These are phyloP conservation scores for Collybiopsis luxurians DNA, from an alignment of 768 basidiomycete genomes.

Conservation along the genomic window DNA sequence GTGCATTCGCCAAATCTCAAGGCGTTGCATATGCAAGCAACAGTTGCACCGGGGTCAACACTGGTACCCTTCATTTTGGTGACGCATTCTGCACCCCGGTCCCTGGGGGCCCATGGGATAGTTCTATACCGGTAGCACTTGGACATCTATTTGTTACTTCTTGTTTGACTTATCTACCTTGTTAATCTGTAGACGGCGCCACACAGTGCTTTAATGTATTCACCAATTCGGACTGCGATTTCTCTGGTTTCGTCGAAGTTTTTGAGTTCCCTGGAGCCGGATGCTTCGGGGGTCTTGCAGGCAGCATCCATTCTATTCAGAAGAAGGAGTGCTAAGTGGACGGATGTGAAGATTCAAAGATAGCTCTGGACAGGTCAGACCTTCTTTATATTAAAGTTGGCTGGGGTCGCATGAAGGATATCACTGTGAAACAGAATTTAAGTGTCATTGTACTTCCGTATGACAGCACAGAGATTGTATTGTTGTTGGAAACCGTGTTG, in stretches of 20 bases:
- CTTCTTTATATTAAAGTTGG: no score
- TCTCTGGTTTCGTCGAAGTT: neutral
- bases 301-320: neutral
- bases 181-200: neutral
- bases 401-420: no score
- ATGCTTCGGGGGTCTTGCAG: neutral
- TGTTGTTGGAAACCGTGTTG: no score
- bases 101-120: neutral
- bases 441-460: no score
- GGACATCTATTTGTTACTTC: constrained; percentile 18
- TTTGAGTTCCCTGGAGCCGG: neutral
- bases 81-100: neutral
- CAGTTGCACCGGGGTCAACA: neutral
- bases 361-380: no score
- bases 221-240: neutral
- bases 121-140: neutral
- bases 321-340: neutral
- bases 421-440: no score
- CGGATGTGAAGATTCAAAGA: no score
- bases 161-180: neutral
- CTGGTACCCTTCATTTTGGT: neutral
- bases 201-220: neutral
- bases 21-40: neutral
- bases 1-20: neutral
- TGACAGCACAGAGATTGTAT: no score